These are phyloP conservation scores for Fremontodendron californicum DNA, from an alignment of 345 rosid species.

Conservation along the genomic window DNA sequence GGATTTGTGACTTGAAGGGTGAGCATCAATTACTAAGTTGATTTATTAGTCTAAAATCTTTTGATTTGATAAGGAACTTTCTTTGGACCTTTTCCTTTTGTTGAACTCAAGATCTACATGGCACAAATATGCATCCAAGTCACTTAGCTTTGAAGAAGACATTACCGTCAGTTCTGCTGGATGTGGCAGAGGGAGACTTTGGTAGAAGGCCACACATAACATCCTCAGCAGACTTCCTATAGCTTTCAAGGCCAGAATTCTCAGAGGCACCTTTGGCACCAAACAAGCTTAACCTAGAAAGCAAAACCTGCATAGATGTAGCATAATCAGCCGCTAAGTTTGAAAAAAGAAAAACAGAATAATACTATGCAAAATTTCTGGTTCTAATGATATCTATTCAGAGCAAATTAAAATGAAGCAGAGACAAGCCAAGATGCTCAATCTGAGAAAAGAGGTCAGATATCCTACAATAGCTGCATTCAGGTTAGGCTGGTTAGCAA, in stretches of 20 bases:
- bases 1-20: neutral
- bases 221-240: constrained; percentile 81
- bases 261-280: constrained; percentile 50
- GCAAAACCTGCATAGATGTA: constrained; percentile 55
- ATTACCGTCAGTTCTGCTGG: constrained; percentile 74
- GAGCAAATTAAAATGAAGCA: neutral
- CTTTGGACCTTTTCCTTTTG: neutral
- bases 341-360: neutral
- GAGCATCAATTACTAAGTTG: neutral
- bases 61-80: neutral
- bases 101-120: neutral
- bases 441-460: neutral
- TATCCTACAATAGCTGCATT: neutral
- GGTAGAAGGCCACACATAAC: constrained; percentile 92
- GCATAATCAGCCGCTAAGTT: neutral
- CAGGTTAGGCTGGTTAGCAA: neutral
- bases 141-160: neutral
- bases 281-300: constrained; percentile 77
- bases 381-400: neutral
- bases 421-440: neutral
- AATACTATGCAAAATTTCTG: neutral
- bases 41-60: neutral
- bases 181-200: constrained; percentile 82
- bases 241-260: constrained; percentile 52
- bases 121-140: neutral